Evolutionary conservation across 192 early-diverging fungal species (phyloP).

Genomic region (Coemansia sp.): DNA sequence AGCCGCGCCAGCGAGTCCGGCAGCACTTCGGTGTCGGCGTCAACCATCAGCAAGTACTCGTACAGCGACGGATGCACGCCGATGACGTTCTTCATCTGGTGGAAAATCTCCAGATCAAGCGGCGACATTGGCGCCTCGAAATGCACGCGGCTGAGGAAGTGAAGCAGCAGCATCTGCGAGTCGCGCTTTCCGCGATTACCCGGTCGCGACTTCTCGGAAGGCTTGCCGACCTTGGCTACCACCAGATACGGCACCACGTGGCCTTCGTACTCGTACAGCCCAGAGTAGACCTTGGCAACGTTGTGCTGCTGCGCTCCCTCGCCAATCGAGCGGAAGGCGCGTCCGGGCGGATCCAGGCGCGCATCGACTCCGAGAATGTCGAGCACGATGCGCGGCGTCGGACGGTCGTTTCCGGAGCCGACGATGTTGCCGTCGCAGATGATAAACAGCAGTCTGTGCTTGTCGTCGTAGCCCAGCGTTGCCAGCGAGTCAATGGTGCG

Average conservation of each 20-base stretch:
- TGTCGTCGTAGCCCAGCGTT: constrained; percentile 74
- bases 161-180: constrained; percentile 93
- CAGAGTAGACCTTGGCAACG: constrained; percentile 95
- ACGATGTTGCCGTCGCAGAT: constrained; percentile 91
- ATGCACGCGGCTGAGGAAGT: constrained; percentile 90
- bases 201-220: constrained; percentile 78
- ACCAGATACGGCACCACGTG: constrained; percentile 93
- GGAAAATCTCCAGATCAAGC: constrained; percentile 94
- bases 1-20: constrained; percentile 86
- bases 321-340: constrained; percentile 83
- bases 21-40: constrained; percentile 81
- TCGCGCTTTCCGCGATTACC: constrained; percentile 98
- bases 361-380: constrained; percentile 88
- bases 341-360: constrained; percentile 68
- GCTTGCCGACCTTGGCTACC: constrained; percentile 91
- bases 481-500: constrained; percentile 86
- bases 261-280: constrained; percentile 86
- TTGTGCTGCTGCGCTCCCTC: constrained; percentile 91
- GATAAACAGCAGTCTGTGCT: constrained; percentile 76
- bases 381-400: constrained; percentile 90
- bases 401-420: constrained; percentile 90
- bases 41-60: constrained; percentile 78
- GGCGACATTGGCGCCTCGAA: constrained; percentile 89
- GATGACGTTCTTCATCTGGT: constrained; percentile 96
- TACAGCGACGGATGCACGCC: constrained; percentile 82